Conservation (phyloP, 441 rosid species). For the Dalechampia spathulata region DNA sequence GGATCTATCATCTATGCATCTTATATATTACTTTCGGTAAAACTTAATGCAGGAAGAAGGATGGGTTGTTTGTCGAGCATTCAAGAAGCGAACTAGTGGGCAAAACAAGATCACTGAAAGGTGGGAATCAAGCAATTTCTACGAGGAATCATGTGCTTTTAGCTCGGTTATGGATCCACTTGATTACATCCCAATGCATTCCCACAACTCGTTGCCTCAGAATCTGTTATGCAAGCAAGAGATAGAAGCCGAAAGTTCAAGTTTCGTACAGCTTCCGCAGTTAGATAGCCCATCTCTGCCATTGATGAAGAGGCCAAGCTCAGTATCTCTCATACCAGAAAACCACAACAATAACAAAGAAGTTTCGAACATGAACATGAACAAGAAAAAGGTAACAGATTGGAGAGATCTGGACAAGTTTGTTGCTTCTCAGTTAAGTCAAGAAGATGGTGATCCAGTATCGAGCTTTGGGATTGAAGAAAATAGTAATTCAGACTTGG, state of each 20-base stretch:
- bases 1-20: too few relatives aligned
- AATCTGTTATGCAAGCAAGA: slow-evolving; percentile 60
- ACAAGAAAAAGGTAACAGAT: slow-evolving; percentile 48
- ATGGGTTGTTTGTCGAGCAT: slow-evolving; percentile 95
- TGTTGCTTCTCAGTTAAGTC: slow-evolving; percentile 79
- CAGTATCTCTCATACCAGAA: slow-evolving; percentile 25
- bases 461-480: slow-evolving; percentile 25
- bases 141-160: slow-evolving; percentile 38
- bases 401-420: slow-evolving; percentile 94
- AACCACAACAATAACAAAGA: slow-evolving; percentile 5
- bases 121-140: slow-evolving; percentile 60
- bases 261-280: slow-evolving; percentile 59
- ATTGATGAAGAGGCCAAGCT: slow-evolving; percentile 38
- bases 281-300: slow-evolving; percentile 67
- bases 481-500: slow-evolving; percentile 29
- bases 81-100: slow-evolving; percentile 56
- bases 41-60: slow-evolving; percentile 95
- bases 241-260: slow-evolving; percentile 30
- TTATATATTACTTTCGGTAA: too few relatives aligned
- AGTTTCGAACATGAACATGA: slow-evolving; percentile 12
- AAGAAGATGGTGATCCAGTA: neutral
- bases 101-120: slow-evolving; percentile 44
- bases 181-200: slow-evolving; percentile 44
- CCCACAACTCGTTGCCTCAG: slow-evolving; percentile 26
- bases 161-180: slow-evolving; percentile 46